Conservation (phyloP, 805 yeast species). For the Starmera pachycereana region DNA sequence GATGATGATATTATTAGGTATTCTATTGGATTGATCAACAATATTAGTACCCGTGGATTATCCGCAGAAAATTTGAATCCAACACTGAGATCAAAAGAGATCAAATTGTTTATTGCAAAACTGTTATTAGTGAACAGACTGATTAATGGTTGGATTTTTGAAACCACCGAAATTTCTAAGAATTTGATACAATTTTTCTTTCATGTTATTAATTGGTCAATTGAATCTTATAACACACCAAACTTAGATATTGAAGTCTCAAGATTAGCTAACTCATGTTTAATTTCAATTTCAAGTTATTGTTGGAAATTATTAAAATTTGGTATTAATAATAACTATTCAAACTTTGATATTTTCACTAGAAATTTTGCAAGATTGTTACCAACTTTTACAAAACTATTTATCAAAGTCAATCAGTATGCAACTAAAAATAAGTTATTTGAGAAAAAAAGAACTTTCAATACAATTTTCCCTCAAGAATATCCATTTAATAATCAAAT, state of each 20-base stretch:
- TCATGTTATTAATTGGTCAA: slow-evolving; percentile 41
- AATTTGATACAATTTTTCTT: slow-evolving; percentile 36
- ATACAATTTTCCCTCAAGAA: slow-evolving; percentile 55
- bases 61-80: slow-evolving; percentile 24
- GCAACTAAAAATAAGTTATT: slow-evolving; percentile 29
- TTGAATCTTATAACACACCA: slow-evolving; percentile 44
- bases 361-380: slow-evolving; percentile 41
- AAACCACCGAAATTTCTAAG: slow-evolving; percentile 17
- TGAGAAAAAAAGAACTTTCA: slow-evolving; percentile 53
- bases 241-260: slow-evolving; percentile 44
- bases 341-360: slow-evolving; percentile 27
- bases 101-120: slow-evolving; percentile 50
- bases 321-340: slow-evolving; percentile 19
- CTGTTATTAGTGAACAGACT: slow-evolving; percentile 51
- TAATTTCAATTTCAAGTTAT: slow-evolving; percentile 38
- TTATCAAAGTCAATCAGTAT: slow-evolving; percentile 42
- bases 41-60: slow-evolving; percentile 48
- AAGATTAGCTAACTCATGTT: slow-evolving; percentile 51
- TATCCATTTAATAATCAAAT: slow-evolving; percentile 58
- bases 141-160: slow-evolving; percentile 26
- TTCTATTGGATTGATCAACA: slow-evolving; percentile 36
- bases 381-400: slow-evolving; percentile 42
- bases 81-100: slow-evolving; percentile 18
- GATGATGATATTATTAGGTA: slow-evolving; percentile 30
- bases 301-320: slow-evolving; percentile 21